Base-by-base conservation (phyloP, 805 yeast species). In the Starmerella geochares region DNA sequence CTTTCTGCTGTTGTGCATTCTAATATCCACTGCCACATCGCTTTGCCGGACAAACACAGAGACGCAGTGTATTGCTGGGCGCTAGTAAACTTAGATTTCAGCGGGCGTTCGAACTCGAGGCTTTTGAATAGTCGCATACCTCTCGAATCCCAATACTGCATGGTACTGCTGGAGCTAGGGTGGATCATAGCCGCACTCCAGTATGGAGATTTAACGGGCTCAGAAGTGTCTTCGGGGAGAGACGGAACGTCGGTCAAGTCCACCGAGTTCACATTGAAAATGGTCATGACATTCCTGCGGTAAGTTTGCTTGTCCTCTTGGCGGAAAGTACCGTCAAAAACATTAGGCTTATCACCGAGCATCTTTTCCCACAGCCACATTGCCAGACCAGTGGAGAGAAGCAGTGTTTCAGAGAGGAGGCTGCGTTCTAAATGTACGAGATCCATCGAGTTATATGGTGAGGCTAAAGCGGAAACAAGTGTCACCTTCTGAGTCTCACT, bases 21-120 rank as follows among this genome's bases (percentile, higher is more conserved):
- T 77, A 82, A 73, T 6, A 90, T 60, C 95, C 95, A 90, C 60
- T 87, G 96, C 65, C 80, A 74, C 0, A 82, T 68, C 0, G 92
- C 82, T 58, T 83, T 83, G 0, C 96, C 94, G 1, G 83, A 74
- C 54, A 85, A 72, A 48, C 79, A 74, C 57, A 71, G 73, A n/a
- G 71, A 66, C 27, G 53, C 1, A 58, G 50, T 1, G 60, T 59
- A 23, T 59, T 55, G 25, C 17, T 23, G 54, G 44, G 4, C 55
- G 49, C 10, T 64, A 65, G 33, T 16, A 42, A 54, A 37, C 16
- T 36, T 19, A 6, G 49, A 25, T 32, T 36, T 28, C 1, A 33
- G 48, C 13, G 40, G 47, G 14, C 43, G 41, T 23, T 46, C 47
- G 52, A 74, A 71, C 5, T 58, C 56, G 50, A 71, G 71, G 41